phyloP scores from a whole-genome alignment of 148 eudicot genomes.

The Agrostemma githago region DNA sequence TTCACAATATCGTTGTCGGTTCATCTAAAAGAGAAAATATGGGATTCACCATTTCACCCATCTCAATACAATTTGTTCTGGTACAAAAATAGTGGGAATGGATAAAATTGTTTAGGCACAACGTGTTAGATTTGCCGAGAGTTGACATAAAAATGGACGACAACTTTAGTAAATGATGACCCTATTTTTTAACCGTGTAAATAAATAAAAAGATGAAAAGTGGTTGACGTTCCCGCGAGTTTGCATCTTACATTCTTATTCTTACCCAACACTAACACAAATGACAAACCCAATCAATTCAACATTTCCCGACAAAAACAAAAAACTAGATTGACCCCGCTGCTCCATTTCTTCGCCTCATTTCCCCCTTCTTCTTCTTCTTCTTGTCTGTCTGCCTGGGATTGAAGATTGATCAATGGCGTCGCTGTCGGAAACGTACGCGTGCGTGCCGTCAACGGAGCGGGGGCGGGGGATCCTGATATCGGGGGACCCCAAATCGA shows the following conservation, averaged over 20 bases:
- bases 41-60: too few relatives aligned
- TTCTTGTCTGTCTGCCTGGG: too few relatives aligned
- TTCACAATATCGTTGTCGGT: too few relatives aligned
- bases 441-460: slow-evolving; percentile 87
- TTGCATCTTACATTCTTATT: neutral
- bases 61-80: too few relatives aligned
- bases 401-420: slow-evolving; percentile 26
- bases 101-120: neutral
- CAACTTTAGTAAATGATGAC: neutral
- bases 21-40: too few relatives aligned
- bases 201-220: slow-evolving; percentile 2
- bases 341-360: slow-evolving; percentile 19
- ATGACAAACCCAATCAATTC: neutral
- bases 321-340: neutral
- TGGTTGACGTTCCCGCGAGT: slow-evolving; percentile 11
- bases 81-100: too few relatives aligned
- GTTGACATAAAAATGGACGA: neutral
- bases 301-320: neutral
- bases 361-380: slow-evolving; percentile 11
- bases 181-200: neutral
- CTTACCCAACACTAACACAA: neutral
- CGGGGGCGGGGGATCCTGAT: slow-evolving; percentile 88
- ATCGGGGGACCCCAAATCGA: slow-evolving; percentile 78
- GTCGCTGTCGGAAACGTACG: slow-evolving; percentile 60
- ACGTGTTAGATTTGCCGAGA: slow-evolving; percentile 10